phyloP scores from a whole-genome alignment of 768 basidiomycete species.

The Peribolospora baueri region DNA sequence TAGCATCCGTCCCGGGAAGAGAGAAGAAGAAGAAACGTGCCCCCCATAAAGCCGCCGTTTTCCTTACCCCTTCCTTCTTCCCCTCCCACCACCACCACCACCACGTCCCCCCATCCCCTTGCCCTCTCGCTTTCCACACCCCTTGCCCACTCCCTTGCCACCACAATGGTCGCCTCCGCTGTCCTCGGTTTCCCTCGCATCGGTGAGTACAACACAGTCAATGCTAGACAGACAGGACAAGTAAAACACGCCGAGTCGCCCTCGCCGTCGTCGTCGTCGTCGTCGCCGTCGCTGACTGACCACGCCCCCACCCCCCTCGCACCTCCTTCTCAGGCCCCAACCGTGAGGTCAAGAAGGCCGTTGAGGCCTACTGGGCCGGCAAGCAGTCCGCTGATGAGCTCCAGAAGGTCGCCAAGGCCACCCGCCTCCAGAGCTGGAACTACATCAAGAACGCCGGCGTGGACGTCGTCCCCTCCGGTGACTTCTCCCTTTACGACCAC shows the following conservation, averaged over 20 bases:
- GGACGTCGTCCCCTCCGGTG: conserved; percentile 79
- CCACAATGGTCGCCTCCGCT: conserved; percentile 26
- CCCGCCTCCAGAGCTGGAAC: conserved; percentile 72
- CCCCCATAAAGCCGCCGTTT: too few relatives aligned
- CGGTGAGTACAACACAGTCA: conserved; percentile 25
- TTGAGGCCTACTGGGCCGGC: conserved; percentile 94
- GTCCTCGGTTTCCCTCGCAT: conserved; percentile 86
- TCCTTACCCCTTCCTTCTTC: too few relatives aligned
- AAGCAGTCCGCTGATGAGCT: conserved; percentile 72
- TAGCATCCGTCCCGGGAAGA: too few relatives aligned
- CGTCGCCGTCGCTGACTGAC: neutral
- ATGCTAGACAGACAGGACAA: neutral
- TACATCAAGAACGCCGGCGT: conserved; percentile 62
- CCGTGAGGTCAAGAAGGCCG: conserved; percentile 91
- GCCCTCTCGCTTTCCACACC: too few relatives aligned
- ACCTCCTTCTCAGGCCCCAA: conserved; percentile 33
- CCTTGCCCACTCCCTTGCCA: too few relatives aligned
- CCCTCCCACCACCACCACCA: too few relatives aligned
- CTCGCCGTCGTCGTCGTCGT: neutral
- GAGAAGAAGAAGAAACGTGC: too few relatives aligned
- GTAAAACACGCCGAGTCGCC: neutral
- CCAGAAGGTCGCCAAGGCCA: conserved; percentile 59
- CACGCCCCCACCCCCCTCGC: neutral
- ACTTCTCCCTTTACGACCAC: conserved; percentile 96
- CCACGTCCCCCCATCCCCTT: too few relatives aligned